A percentile compares a stretch with the other conserved stretches of the same genome.
phyloP scores from a whole-genome alignment of 768 basidiomycete genomes.

The Pisolithus orientalis region DNA sequence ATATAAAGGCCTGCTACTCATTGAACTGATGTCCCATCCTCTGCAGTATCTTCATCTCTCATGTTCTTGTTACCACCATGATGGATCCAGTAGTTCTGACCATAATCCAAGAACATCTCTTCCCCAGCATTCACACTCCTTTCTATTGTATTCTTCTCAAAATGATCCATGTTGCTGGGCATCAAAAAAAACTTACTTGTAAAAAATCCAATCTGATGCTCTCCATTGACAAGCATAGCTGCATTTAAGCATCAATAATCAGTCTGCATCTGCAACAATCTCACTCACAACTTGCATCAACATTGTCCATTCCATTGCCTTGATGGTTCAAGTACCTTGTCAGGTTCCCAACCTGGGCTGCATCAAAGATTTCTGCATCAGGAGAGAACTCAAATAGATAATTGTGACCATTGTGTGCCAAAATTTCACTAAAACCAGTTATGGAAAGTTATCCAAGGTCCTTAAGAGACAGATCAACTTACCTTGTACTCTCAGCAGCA shows the following conservation, averaged over 20 bases:
- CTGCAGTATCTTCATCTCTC: too few species aligned
- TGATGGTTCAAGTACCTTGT: constrained; percentile 41
- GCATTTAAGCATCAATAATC: neutral
- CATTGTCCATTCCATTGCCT: constrained; percentile 3
- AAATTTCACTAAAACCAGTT: constrained; percentile 8
- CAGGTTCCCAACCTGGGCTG: constrained; percentile 37
- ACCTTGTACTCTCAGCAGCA: constrained; percentile 12
- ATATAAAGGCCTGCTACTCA: neutral
- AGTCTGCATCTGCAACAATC: neutral
- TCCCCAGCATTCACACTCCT: constrained; percentile 23
- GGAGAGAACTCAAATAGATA: constrained; percentile 28
- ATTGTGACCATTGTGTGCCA: constrained; percentile 19
- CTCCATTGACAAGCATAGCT: constrained; percentile 28
- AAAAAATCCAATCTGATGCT: constrained; percentile 32
- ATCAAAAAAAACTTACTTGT: constrained; percentile 23
- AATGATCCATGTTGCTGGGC: neutral
- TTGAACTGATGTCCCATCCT: neutral
- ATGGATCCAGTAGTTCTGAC: constrained; percentile 21
- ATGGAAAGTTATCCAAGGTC: neutral
- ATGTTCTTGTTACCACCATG: neutral
- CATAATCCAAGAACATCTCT: constrained; percentile 34
- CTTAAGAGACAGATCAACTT: neutral
- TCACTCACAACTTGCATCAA: constrained; percentile 23
- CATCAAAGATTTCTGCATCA: constrained; percentile 23
- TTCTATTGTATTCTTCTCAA: constrained; percentile 7